These are phyloP conservation scores for Flaveria bidentis DNA, from an alignment of 129 eudicot genomes.

Conservation along the genomic window DNA sequence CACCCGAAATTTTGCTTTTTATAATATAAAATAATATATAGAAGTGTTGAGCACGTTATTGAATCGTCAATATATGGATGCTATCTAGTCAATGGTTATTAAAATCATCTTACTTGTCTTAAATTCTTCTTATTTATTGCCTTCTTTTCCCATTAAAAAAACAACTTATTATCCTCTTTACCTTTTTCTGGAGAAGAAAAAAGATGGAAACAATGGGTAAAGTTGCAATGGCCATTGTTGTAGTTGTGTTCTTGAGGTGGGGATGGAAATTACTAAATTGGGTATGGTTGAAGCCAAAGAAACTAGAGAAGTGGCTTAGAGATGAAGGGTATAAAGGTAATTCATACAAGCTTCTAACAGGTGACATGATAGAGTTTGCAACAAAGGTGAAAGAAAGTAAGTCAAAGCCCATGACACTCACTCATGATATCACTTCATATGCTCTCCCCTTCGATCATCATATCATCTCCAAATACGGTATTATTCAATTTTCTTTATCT, in stretches of 20 bases:
- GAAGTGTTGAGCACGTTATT: too few species aligned
- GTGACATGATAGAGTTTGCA: constrained; percentile 37
- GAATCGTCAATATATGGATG: too few species aligned
- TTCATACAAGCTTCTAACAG: constrained; percentile 33
- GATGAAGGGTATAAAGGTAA: constrained; percentile 39
- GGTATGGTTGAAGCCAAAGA: constrained; percentile 37
- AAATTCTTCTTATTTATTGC: too few species aligned
- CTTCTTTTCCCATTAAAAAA: too few species aligned
- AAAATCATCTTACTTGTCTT: too few species aligned
- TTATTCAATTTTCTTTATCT: not conserved
- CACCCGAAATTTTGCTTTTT: too few species aligned
- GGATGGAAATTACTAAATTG: constrained; percentile 37
- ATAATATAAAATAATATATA: too few species aligned
- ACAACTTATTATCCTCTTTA: too few species aligned
- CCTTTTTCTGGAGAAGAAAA: not conserved
- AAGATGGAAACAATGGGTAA: constrained; percentile 22
- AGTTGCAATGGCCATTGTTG: constrained; percentile 20
- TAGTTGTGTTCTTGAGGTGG: constrained; percentile 19
- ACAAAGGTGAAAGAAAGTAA: constrained; percentile 21
- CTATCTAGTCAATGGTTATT: too few species aligned
- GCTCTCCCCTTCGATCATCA: constrained; percentile 36
- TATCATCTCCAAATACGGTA: constrained; percentile 46
- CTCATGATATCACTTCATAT: constrained; percentile 36
- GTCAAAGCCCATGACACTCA: constrained; percentile 30
- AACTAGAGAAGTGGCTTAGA: constrained; percentile 38